phyloP scores from a whole-genome alignment of 139 green algal species.

The Diplosphaera chodatii region DNA sequence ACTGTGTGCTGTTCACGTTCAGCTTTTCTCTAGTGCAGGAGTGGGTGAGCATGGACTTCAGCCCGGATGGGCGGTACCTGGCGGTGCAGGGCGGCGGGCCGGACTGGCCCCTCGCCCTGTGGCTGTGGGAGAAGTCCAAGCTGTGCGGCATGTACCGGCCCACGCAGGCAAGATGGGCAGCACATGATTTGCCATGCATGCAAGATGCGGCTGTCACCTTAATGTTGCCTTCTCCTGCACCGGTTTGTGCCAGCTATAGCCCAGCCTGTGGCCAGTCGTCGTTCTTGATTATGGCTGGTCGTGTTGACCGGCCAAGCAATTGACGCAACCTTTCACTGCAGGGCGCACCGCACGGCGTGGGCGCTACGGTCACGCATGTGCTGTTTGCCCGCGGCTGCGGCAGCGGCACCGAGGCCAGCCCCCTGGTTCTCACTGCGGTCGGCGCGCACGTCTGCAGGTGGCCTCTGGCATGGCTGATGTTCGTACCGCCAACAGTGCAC shows the following conservation, averaged over 20 bases:
- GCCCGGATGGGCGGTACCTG: conserved; percentile 71
- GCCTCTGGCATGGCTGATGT: too few relatives aligned
- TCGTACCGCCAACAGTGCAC: too few relatives aligned
- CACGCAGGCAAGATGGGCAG: too few relatives aligned
- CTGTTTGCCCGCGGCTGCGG: conserved; percentile 41
- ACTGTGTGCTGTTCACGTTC: too few relatives aligned
- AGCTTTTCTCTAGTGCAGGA: conserved; percentile 67
- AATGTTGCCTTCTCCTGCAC: too few relatives aligned
- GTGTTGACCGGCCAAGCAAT: too few relatives aligned
- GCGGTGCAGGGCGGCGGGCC: conserved; percentile 70
- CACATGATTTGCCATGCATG: too few relatives aligned
- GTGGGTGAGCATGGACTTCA: conserved; percentile 80
- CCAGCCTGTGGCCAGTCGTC: too few relatives aligned
- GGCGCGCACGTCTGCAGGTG: conserved; percentile 62
- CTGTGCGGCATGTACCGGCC: conserved; percentile 32
- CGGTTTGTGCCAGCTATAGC: too few relatives aligned
- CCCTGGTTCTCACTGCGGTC: conserved; percentile 42
- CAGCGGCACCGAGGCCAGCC: conserved; percentile 9
- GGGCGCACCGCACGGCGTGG: not conserved
- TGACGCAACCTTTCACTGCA: too few relatives aligned
- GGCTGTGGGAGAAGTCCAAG: conserved; percentile 88
- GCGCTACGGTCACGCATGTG: conserved; percentile 32
- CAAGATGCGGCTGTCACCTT: too few relatives aligned
- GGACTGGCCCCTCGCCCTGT: conserved; percentile 85
- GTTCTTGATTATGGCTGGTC: too few relatives aligned